phyloP scores from a whole-genome alignment of 192 early-diverging fungal genomes.

The Allomyces macrogynus region DNA sequence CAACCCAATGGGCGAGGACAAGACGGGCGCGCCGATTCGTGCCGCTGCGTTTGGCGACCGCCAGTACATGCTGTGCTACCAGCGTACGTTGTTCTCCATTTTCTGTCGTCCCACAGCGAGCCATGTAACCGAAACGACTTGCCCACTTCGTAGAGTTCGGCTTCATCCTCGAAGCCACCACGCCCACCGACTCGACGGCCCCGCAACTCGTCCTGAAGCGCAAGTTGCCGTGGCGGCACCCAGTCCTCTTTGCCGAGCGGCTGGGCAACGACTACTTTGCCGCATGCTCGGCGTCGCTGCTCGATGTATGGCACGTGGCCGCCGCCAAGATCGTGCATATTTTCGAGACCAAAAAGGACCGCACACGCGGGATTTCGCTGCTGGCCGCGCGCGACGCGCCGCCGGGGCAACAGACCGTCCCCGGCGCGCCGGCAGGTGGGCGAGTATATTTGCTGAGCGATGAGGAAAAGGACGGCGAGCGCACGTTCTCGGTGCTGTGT shows the following conservation, averaged over 20 bases:
- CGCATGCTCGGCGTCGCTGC: constrained; percentile 22
- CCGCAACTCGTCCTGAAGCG: constrained; percentile 2
- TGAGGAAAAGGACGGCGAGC: constrained; percentile 24
- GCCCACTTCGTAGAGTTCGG: not conserved
- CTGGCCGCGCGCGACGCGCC: constrained; percentile 2
- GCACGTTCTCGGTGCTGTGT: constrained; percentile 15
- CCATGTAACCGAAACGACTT: too few species aligned
- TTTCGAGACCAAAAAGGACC: constrained; percentile 29
- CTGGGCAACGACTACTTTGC: constrained; percentile 20
- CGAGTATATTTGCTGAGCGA: constrained; percentile 23
- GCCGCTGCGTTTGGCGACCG: not conserved
- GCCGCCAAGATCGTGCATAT: constrained; percentile 32
- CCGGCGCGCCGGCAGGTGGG: constrained; percentile 7
- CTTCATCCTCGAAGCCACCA: not conserved
- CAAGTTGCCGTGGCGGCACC: constrained; percentile 23
- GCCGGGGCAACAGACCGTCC: not conserved
- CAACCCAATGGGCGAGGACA: not conserved
- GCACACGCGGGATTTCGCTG: constrained; percentile 18
- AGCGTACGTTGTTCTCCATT: not conserved
- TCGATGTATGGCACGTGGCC: constrained; percentile 25
- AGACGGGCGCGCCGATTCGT: not conserved
- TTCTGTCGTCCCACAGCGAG: not conserved
- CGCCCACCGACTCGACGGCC: not conserved
- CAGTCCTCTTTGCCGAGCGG: constrained; percentile 23
- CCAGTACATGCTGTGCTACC: not conserved